Evolutionary conservation across 2,329 filamentous ascomycete genomes (phyloP), one percentile per base, ranked within the genome.

Genomic region (Fonsecaea multimorphosa): DNA sequence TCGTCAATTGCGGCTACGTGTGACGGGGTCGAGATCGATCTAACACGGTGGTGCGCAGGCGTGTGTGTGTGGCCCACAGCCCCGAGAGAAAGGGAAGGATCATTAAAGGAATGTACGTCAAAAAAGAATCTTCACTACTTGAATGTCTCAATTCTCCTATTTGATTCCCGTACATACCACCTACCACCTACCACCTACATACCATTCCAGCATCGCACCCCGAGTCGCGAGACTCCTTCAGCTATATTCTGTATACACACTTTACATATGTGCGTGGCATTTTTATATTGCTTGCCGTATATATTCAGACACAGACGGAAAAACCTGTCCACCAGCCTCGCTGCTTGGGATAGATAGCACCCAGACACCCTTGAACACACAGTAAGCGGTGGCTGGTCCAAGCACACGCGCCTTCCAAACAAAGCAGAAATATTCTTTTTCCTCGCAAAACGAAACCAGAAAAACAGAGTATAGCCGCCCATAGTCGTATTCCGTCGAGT

Each of bases 391-490:
- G 38, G 38, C 38, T 19, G 36, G 36, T 44, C 7, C 44, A 32
- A 54, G 52, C 27, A 31, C 52, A 54, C 19, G 11, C 52, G 24
- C 16, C 32, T 54, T 27, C 27, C n/a, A n/a, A n/a, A 54, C n/a
- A 54, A 32, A 54, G 27, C n/a, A 52, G 52, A 54, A 54, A 54
- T 54, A n/a, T 54, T 49, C 22, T 8, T 54, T 54, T 34, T 32
- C 27, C 27, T 54, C 6, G 52, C 14, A 54, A 12, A 32, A n/a
- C 27, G 32, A 32, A 54, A 32, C 6, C 27, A 52, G 27, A 60
- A 60, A 36, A 60, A 60, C 58, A 60, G 19, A 52, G 34, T 19
- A 38, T 53, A 36, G 58, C 58, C 58, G 31, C 44, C 58, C 58
- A 40, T 60, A 53, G 46, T 60, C 58, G 12, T 60, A 27, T 60